A percentile compares a stretch with the other conserved stretches of the same genome.
phyloP scores from a whole-genome alignment of 2,329 filamentous ascomycete species.

The Penicillium verrucosum region DNA sequence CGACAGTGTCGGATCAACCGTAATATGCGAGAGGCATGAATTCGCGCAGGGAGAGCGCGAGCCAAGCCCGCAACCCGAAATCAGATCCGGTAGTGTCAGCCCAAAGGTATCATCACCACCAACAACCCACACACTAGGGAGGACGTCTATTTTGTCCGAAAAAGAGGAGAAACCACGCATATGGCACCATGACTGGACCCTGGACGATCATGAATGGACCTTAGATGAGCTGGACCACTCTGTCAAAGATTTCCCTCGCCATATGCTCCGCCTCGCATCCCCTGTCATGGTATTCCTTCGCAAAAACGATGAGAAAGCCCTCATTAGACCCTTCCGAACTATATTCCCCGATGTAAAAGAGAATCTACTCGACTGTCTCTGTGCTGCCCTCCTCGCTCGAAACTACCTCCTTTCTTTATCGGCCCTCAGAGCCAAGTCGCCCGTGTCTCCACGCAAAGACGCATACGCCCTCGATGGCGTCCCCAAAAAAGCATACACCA shows the following conservation, averaged over 20 bases:
- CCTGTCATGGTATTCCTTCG: constrained; percentile 40
- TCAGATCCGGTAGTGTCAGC: constrained; percentile 23
- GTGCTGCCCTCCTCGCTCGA: constrained; percentile 37
- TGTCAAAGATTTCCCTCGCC: constrained; percentile 35
- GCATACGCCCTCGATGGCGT: constrained; percentile 29
- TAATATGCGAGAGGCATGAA: constrained; percentile 23
- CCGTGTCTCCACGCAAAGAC: constrained; percentile 16
- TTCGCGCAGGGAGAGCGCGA: constrained; percentile 18
- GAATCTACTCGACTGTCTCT: constrained; percentile 36
- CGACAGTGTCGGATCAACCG: constrained; percentile 26
- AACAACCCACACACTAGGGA: constrained; percentile 14
- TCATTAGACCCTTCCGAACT: constrained; percentile 35
- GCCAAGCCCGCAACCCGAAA: constrained; percentile 20
- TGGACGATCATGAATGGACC: constrained; percentile 42
- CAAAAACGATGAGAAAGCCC: constrained; percentile 35
- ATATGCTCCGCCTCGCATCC: constrained; percentile 38
- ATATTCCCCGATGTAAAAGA: constrained; percentile 37
- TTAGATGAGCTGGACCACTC: constrained; percentile 39
- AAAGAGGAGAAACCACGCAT: constrained; percentile 29
- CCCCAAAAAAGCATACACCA: constrained; percentile 34
- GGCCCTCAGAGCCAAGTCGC: constrained; percentile 22
- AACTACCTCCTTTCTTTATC: constrained; percentile 38
- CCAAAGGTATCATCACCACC: constrained; percentile 17
- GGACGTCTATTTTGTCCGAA: constrained; percentile 24
- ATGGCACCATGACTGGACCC: constrained; percentile 40